Evolutionary conservation across 1,284 basidiomycete genomes (phyloP).

Genomic region (Moesziomyces antarcticus): DNA sequence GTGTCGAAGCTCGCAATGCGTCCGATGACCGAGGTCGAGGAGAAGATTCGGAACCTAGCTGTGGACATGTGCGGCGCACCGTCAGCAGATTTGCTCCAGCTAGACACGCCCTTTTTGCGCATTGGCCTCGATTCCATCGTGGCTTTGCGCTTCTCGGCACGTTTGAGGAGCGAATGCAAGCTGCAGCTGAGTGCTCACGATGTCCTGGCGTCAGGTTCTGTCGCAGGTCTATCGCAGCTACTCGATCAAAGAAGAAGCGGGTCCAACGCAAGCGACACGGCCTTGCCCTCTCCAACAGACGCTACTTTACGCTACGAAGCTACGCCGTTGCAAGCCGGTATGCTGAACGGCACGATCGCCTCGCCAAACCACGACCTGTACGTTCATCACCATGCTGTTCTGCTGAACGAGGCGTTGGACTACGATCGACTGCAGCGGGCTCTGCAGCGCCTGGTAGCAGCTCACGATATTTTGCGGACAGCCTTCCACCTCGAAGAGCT

Average conservation of each 20-base stretch:
- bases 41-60: conserved; percentile 8
- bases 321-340: conserved; percentile 12
- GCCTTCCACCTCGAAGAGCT: conserved; percentile 8
- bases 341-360: conserved; percentile 4
- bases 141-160: conserved; percentile 17
- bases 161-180: conserved; percentile 11
- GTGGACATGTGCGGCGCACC: conserved; percentile 2
- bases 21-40: conserved; percentile 6
- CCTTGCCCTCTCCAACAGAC: background rate
- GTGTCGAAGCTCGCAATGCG: background rate
- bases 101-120: conserved; percentile 7
- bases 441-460: conserved; percentile 8
- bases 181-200: conserved; percentile 20
- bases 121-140: conserved; percentile 26
- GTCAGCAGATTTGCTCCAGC: conserved; percentile 8
- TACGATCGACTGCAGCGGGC: conserved; percentile 8
- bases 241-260: background rate
- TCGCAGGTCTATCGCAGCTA: conserved; percentile 4
- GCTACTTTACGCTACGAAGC: conserved; percentile 1
- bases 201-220: conserved; percentile 6
- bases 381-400: conserved; percentile 20
- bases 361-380: conserved; percentile 8
- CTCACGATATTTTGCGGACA: conserved; percentile 16
- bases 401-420: conserved; percentile 5
- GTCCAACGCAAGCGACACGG: background rate